Percentiles rank a stretch among this genome's conserved stretches.
Conservation (phyloP, 192 early-diverging fungal species). For the Entomortierella parvispora region DNA sequence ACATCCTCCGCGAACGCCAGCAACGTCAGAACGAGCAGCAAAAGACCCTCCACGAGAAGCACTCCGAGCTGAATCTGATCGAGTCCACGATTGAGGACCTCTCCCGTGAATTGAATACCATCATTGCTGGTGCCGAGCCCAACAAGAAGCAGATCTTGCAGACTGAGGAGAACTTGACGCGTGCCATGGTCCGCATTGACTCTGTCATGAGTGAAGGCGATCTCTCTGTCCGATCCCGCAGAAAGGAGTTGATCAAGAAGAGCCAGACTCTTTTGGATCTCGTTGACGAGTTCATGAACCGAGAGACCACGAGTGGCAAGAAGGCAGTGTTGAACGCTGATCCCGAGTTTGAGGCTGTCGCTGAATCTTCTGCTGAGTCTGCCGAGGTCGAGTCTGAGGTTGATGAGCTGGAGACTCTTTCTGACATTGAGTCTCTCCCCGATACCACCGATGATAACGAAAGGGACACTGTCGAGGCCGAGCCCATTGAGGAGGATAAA, state of each 20-base stretch:
- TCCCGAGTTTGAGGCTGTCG: not conserved
- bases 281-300: constrained; percentile 30
- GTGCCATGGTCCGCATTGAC: constrained; percentile 39
- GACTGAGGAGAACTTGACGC: constrained; percentile 31
- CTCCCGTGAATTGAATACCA: constrained; percentile 20
- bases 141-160: constrained; percentile 29
- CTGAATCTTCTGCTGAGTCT: constrained; percentile 1
- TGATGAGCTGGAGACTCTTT: constrained; percentile 13
- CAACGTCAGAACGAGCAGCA: constrained; percentile 11
- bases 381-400: constrained; percentile 10
- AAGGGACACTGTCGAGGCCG: not conserved
- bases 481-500: not conserved
- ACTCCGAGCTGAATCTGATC: constrained; percentile 35
- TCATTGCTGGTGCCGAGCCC: constrained; percentile 13
- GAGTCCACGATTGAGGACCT: constrained; percentile 25
- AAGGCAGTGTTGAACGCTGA: not conserved
- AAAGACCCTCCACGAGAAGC: constrained; percentile 23
- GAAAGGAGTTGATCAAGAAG: constrained; percentile 47
- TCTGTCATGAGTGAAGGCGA: constrained; percentile 30
- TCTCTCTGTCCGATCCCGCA: constrained; percentile 18
- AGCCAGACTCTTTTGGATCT: constrained; percentile 25
- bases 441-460: constrained; percentile 2
- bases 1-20: constrained; percentile 37
- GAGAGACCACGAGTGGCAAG: not conserved
- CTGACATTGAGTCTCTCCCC: constrained; percentile 40